phyloP scores from a whole-genome alignment of 495 filamentous ascomycete species.

The Penicillium pulvis region DNA sequence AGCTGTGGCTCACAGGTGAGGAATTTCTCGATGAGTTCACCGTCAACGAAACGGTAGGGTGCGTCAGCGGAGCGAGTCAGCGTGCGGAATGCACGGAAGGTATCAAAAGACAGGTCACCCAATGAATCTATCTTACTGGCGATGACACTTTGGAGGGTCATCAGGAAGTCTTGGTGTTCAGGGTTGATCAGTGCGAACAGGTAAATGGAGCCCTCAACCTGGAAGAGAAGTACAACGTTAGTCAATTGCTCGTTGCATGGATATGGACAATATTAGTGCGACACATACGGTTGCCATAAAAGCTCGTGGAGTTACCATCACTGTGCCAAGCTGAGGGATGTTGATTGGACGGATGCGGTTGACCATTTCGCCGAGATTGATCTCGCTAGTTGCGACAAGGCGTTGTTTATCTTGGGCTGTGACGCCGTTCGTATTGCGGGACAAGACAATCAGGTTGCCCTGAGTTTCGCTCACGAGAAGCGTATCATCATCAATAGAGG shows the following conservation, averaged over 20 bases:
- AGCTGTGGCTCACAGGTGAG: slow-evolving; percentile 63
- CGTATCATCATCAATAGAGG: slow-evolving; percentile 66
- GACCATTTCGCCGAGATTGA: slow-evolving; percentile 87
- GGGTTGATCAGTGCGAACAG: slow-evolving; percentile 78
- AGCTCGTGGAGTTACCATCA: slow-evolving; percentile 75
- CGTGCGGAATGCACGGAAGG: slow-evolving; percentile 77
- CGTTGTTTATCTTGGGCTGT: slow-evolving; percentile 70
- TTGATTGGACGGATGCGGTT: slow-evolving; percentile 72
- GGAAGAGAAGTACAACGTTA: not conserved
- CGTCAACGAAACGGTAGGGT: slow-evolving; percentile 88
- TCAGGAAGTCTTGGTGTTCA: slow-evolving; percentile 72
- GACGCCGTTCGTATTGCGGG: slow-evolving; percentile 68
- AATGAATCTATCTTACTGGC: slow-evolving; percentile 63
- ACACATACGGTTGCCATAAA: slow-evolving; percentile 83
- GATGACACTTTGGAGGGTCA: slow-evolving; percentile 76
- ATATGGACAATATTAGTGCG: not conserved
- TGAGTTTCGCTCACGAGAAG: slow-evolving; percentile 83
- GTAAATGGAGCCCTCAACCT: slow-evolving; percentile 92
- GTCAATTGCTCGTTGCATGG: not conserved
- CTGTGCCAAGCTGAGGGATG: slow-evolving; percentile 58
- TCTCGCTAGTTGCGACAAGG: slow-evolving; percentile 75
- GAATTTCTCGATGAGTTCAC: slow-evolving; percentile 86
- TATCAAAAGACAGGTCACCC: slow-evolving; percentile 71
- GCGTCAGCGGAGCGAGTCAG: slow-evolving; percentile 68
- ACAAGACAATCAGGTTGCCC: slow-evolving; percentile 81